These are phyloP conservation scores for Lentinula detonsa DNA, from an alignment of 768 basidiomycete species.

Conservation along the genomic window DNA sequence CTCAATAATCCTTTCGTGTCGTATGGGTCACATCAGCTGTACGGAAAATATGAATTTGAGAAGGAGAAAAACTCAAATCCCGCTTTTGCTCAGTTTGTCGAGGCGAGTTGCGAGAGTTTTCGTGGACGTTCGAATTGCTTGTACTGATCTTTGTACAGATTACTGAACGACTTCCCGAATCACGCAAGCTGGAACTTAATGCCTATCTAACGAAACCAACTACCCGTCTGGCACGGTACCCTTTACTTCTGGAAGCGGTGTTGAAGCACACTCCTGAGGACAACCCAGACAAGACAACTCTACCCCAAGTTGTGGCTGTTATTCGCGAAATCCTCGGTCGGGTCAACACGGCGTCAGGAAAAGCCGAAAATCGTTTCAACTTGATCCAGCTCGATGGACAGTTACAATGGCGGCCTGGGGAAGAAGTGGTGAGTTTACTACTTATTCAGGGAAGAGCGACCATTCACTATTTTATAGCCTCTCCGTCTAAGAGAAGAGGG, in stretches of 20 bases:
- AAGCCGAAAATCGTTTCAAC: slow-evolving; percentile 95
- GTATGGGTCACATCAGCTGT: slow-evolving; percentile 95
- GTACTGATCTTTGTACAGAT: slow-evolving; percentile 36
- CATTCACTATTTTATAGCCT: slow-evolving; percentile 43
- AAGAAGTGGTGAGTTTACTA: slow-evolving; percentile 66
- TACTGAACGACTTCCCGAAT: slow-evolving; percentile 90
- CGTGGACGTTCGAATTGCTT: neutral
- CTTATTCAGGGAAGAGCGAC: neutral
- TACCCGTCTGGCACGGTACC: slow-evolving; percentile 94
- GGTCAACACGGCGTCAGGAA: slow-evolving; percentile 92
- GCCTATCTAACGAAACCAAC: slow-evolving; percentile 98
- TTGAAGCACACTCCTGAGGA: slow-evolving; percentile 90
- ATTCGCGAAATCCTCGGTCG: slow-evolving; percentile 79
- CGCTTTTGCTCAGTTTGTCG: slow-evolving; percentile 92
- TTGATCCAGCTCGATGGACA: slow-evolving; percentile 90
- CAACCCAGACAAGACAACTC: slow-evolving; percentile 71
- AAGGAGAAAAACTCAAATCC: slow-evolving; percentile 94
- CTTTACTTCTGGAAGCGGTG: slow-evolving; percentile 86
- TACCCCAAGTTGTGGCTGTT: slow-evolving; percentile 73
- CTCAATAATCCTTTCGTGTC: slow-evolving; percentile 85
- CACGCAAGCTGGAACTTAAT: slow-evolving; percentile 93
- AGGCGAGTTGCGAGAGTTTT: slow-evolving; percentile 49
- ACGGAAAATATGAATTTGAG: slow-evolving; percentile 99
- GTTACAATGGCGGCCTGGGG: slow-evolving; percentile 82
- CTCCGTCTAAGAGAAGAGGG: slow-evolving; percentile 81